phyloP scores from a whole-genome alignment of 768 basidiomycete species.

The Suillus hirtellus region DNA sequence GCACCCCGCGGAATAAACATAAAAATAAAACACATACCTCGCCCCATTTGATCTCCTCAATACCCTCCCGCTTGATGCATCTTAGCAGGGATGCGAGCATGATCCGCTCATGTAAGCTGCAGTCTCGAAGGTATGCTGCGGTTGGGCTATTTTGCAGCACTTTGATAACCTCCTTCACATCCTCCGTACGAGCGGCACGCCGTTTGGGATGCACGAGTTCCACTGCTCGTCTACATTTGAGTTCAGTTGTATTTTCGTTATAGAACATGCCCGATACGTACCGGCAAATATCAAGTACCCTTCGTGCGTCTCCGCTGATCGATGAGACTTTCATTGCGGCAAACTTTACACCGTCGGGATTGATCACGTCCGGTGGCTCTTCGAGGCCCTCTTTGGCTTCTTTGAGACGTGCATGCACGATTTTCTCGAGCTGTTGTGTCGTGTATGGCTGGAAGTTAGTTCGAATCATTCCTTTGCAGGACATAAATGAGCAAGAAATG shows the following conservation, averaged over 20 bases:
- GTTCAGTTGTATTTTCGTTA: constrained; percentile 1
- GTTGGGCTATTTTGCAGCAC: constrained; percentile 92
- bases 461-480: constrained; percentile 71
- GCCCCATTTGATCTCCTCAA: constrained; percentile 86
- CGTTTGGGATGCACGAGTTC: constrained; percentile 64
- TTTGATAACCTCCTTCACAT: constrained; percentile 78
- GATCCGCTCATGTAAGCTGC: constrained; percentile 85
- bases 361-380: constrained; percentile 54
- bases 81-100: constrained; percentile 84
- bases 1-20: constrained; percentile 1
- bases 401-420: constrained; percentile 80
- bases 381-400: constrained; percentile 55
- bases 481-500: constrained; percentile 1
- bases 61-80: constrained; percentile 79
- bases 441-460: constrained; percentile 93
- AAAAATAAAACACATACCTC: constrained; percentile 49
- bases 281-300: constrained; percentile 93
- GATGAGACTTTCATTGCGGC: constrained; percentile 77
- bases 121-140: constrained; percentile 76
- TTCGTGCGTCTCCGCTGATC: constrained; percentile 92
- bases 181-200: constrained; percentile 60
- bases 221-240: constrained; percentile 66
- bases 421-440: constrained; percentile 74
- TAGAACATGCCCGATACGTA: constrained; percentile 32
- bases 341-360: constrained; percentile 74